These are phyloP conservation scores for Spathaspora sp. DNA, from an alignment of 805 yeast genomes.

Conservation along the genomic window DNA sequence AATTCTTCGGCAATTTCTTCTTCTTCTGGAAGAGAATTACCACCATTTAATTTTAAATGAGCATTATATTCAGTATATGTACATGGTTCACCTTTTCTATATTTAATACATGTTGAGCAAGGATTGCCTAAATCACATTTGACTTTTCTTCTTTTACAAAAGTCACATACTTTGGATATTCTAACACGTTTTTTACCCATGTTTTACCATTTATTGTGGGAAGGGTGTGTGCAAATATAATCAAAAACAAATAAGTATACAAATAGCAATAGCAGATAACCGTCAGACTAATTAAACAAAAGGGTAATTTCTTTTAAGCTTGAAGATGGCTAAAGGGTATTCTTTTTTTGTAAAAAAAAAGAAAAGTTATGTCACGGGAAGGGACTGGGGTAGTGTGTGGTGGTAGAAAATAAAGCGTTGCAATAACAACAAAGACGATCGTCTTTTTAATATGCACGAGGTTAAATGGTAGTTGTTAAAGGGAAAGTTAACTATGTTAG, in stretches of 20 bases:
- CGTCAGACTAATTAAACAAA: background rate
- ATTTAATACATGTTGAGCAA: constrained; percentile 31
- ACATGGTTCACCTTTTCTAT: constrained; percentile 24
- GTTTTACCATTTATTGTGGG: background rate
- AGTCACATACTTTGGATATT: constrained; percentile 31
- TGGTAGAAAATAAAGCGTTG: background rate
- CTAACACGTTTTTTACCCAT: constrained; percentile 21
- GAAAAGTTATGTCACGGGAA: background rate
- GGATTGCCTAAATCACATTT: constrained; percentile 36
- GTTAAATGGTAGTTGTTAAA: too few relatives aligned
- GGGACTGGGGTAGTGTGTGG: background rate
- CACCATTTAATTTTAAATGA: background rate
- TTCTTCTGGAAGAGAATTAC: background rate
- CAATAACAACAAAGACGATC: background rate
- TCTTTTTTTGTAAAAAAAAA: too few relatives aligned
- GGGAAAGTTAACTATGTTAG: too few relatives aligned
- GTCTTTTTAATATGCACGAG: too few relatives aligned
- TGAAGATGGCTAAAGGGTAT: background rate
- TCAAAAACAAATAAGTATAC: background rate
- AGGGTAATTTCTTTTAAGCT: background rate
- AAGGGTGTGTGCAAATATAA: background rate
- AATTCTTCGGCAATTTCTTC: constrained; percentile 5
- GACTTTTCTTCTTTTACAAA: constrained; percentile 34
- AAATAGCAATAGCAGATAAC: background rate
- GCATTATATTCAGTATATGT: constrained; percentile 5